phyloP scores from a whole-genome alignment of 768 basidiomycete species.

The Fomitopsis serialis region DNA sequence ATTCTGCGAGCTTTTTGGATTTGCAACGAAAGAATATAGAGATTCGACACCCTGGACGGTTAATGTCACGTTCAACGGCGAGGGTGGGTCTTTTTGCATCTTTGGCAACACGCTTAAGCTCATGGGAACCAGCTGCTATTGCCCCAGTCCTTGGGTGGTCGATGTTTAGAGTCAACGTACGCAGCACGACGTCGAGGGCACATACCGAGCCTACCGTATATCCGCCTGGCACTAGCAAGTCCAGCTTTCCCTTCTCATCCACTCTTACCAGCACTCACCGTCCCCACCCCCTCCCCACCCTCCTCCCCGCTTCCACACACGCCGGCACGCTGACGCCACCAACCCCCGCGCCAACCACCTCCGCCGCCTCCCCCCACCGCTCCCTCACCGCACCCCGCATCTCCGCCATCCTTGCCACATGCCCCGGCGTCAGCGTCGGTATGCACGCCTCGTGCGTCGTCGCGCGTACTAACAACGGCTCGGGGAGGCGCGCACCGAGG shows the following conservation, averaged over 20 bases:
- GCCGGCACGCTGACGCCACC: conserved; percentile 85
- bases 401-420: conserved; percentile 61
- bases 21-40: no score
- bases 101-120: no score
- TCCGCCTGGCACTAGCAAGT: no score
- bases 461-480: conserved; percentile 49
- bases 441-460: conserved; percentile 66
- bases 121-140: no score
- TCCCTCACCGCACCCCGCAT: conserved; percentile 38
- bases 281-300: conserved; percentile 24
- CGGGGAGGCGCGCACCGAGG: conserved; percentile 31
- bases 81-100: no score
- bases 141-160: no score
- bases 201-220: no score
- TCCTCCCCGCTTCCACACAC: conserved; percentile 72
- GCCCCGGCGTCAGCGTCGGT: conserved; percentile 71
- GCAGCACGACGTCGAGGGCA: no score
- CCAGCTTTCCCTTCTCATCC: background rate
- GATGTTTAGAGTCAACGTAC: no score
- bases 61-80: no score
- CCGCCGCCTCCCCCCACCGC: conserved; percentile 43
- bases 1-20: no score
- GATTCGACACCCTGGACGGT: no score
- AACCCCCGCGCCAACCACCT: conserved; percentile 79
- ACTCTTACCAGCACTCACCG: background rate